Evolutionary conservation across 345 rosid species (phyloP), one percentile per base, ranked within the genome.

Genomic region (Tarenaya hassleriana): DNA sequence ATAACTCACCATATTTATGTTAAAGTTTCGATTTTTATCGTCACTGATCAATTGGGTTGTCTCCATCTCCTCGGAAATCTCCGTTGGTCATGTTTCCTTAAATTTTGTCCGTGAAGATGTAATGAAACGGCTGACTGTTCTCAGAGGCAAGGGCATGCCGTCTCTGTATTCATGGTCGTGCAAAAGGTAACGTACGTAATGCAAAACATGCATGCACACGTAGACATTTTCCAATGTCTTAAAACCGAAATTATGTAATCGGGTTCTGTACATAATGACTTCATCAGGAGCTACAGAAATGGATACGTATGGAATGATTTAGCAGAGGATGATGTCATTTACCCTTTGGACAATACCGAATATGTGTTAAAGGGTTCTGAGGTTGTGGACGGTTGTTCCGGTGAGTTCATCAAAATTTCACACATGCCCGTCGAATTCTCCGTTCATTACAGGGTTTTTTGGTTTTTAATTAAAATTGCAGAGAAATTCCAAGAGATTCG

Each of bases 281-380:
- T 58, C 17, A 5, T 17, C 38, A 90, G 97, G 87, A 84, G 72
- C 71, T 90, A 90, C 71, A 90, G 80, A 55, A 90, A 80, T 63
- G 97, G 97, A 9, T 90, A 78, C 41, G 96, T 90, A n/a, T 90
- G 97, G 97, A 83, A 90, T 43, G 97, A 90, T 35, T 76, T 90
- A 48, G 73, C 77, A 15, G 94, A 80, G 38, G 83, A 80, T 58
- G 97, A 90, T 61, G 57, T 74, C n/a, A 80, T 86, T 35, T 67
- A 66, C 50, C 91, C 91, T 9, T 67, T 88, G 7, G 94, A 82
- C 38, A 84, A 84, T 73, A 81, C 83, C 44, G 97, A 90, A 32
- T 83, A 72, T 61, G 95, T 90, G 0, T 84, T 90, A 59, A 90
- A 90, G 74, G 97, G 97, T 12, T 90, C 97, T n/a, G 94, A 90